Conservation (phyloP, 345 rosid species). For the Stellera chamaejasme region DNA sequence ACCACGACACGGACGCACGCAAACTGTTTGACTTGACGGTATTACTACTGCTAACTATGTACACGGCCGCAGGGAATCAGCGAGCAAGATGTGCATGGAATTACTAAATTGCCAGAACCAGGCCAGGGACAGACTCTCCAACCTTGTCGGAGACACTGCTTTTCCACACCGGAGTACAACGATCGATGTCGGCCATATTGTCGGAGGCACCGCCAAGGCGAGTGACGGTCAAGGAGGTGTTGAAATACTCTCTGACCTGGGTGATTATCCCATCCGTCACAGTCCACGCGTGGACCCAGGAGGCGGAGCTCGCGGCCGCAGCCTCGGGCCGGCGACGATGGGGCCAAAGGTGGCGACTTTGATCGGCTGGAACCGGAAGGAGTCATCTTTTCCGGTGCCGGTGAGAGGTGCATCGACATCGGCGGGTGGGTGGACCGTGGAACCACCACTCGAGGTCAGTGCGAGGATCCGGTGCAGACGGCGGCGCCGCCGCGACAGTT, state of each 20-base stretch:
- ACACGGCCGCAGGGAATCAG: too few relatives aligned
- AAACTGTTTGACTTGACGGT: too few relatives aligned
- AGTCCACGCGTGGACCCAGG: conserved; percentile 30
- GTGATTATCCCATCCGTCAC: conserved; percentile 23
- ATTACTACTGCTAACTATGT: too few relatives aligned
- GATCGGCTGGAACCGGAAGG: conserved; percentile 18
- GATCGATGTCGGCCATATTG: conserved; percentile 35
- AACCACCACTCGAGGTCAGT: conserved; percentile 32
- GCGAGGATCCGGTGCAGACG: conserved; percentile 17
- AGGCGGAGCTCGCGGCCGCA: conserved; percentile 3
- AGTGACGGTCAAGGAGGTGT: conserved; percentile 21
- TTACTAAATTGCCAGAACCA: conserved; percentile 62
- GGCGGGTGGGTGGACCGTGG: conserved; percentile 28
- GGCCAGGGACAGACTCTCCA: conserved; percentile 90
- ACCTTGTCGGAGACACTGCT: conserved; percentile 51
- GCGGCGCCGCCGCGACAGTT: conserved; percentile 8
- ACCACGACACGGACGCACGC: too few relatives aligned
- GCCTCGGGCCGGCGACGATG: conserved; percentile 21
- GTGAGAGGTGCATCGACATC: conserved; percentile 24
- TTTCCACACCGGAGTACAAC: conserved; percentile 77
- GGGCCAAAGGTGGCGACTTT: conserved; percentile 14
- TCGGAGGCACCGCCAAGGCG: conserved; percentile 10
- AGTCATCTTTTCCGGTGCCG: conserved; percentile 15
- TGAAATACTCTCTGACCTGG: too few relatives aligned
- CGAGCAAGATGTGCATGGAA: too few relatives aligned